These are phyloP conservation scores for Sporodiniella umbellata DNA, from an alignment of 371 early-diverging fungal genomes.

Conservation along the genomic window DNA sequence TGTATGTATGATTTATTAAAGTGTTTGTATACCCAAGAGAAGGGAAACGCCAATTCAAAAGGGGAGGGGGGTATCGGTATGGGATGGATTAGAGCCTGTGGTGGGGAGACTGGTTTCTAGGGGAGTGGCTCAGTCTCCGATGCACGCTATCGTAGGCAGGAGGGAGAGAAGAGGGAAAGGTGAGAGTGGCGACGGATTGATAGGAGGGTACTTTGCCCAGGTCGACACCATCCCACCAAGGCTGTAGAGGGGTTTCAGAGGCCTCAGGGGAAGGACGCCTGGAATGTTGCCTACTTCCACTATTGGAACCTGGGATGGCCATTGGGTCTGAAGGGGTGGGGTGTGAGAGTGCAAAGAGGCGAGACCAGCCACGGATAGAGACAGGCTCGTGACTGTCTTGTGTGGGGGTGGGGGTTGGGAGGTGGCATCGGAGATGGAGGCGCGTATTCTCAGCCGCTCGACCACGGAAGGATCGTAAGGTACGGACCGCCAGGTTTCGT, in stretches of 20 bases:
- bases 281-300: constrained; percentile 15
- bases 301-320: constrained; percentile 15
- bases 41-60: neutral
- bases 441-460: constrained; percentile 8
- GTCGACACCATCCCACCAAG: constrained; percentile 41
- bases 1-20: no score
- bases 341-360: constrained; percentile 10
- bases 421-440: constrained; percentile 6
- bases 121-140: neutral
- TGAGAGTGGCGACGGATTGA: constrained; percentile 24
- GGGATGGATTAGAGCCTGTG: no score
- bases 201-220: constrained; percentile 42
- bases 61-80: neutral
- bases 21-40: no score
- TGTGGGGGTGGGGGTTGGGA: neutral
- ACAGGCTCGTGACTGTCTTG: constrained; percentile 1
- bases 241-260: no score
- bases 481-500: constrained; percentile 21
- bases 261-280: constrained; percentile 12
- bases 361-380: constrained; percentile 17
- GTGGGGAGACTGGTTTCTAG: neutral
- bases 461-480: constrained; percentile 13
- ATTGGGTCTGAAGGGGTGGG: constrained; percentile 8
- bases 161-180: constrained; percentile 35
- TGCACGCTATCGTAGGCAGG: constrained; percentile 24